These are phyloP conservation scores for Stagonosporopsis chrysanthemi DNA, from an alignment of 2,329 filamentous ascomycete species.

Conservation along the genomic window DNA sequence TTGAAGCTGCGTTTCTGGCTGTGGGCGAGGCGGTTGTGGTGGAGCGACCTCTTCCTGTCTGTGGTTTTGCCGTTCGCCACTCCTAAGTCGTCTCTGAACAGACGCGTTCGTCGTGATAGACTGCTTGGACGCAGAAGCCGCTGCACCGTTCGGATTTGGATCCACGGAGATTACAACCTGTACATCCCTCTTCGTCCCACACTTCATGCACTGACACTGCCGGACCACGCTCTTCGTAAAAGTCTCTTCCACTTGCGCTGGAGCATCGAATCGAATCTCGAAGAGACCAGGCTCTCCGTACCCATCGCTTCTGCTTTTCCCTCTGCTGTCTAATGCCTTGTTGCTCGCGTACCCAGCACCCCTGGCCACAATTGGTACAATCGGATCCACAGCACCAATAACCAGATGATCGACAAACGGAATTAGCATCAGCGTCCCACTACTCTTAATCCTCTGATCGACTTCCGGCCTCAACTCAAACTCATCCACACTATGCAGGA, in stretches of 20 bases:
- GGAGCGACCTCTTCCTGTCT: constrained; percentile 24
- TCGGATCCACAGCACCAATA: constrained; percentile 44
- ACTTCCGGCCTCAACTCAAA: constrained; percentile 44
- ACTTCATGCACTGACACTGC: constrained; percentile 48
- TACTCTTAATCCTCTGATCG: constrained; percentile 40
- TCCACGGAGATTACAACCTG: constrained; percentile 45
- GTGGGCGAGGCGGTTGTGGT: constrained; percentile 29
- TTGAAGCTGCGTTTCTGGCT: constrained; percentile 16
- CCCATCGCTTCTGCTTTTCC: constrained; percentile 15
- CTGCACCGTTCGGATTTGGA: constrained; percentile 28
- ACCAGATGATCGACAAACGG: constrained; percentile 46
- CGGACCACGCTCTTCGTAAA: constrained; percentile 41
- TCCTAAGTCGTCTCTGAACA: constrained; percentile 17
- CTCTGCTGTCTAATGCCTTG: constrained; percentile 26
- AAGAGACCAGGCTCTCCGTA: constrained; percentile 44
- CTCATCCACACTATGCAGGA: constrained; percentile 41
- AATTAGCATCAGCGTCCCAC: constrained; percentile 44
- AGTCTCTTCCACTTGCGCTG: constrained; percentile 38
- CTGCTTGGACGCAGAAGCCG: background rate
- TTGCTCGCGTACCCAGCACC: constrained; percentile 42
- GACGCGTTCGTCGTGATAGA: background rate
- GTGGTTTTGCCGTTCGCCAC: constrained; percentile 1
- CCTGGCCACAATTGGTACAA: constrained; percentile 43
- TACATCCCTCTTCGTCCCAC: constrained; percentile 46
- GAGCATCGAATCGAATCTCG: constrained; percentile 47